A percentile compares a stretch with the other conserved stretches of the same genome.
Evolutionary conservation across 2,329 filamentous ascomycete species (phyloP).

Genomic region (Fusarium odoratissimum): DNA sequence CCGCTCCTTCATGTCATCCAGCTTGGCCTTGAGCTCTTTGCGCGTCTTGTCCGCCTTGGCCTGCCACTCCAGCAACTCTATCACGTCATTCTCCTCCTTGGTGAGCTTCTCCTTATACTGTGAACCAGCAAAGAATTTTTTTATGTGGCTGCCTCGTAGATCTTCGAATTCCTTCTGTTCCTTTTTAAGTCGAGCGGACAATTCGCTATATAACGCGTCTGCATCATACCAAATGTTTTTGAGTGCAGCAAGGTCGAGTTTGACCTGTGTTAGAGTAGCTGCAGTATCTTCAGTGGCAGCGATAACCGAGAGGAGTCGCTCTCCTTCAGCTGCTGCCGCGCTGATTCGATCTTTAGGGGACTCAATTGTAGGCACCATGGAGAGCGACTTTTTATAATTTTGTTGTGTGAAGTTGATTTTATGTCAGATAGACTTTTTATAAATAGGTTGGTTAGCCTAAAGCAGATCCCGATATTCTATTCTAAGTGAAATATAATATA

Average conservation of each 20-base stretch:
- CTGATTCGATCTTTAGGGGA: background rate
- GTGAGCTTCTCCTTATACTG: background rate
- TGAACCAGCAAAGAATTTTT: background rate
- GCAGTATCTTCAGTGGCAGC: background rate
- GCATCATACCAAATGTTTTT: conserved; percentile 5
- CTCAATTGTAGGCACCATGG: background rate
- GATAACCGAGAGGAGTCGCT: background rate
- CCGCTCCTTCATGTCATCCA: background rate
- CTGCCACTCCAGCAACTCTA: background rate
- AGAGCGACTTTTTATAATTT: too few relatives aligned
- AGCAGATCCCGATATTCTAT: background rate
- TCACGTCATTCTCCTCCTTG: background rate
- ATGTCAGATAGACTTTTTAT: accelerated
- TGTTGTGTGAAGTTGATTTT: background rate
- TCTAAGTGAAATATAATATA: background rate
- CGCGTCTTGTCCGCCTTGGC: background rate
- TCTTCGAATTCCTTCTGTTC: conserved; percentile 1
- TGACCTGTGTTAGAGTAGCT: background rate
- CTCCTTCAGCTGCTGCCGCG: background rate
- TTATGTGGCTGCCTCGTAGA: background rate
- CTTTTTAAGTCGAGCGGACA: background rate
- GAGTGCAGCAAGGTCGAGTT: background rate
- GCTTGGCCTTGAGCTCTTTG: background rate
- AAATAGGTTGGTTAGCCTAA: accelerated
- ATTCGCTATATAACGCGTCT: background rate